Evolutionary conservation across 108 stramenopile genomes (phyloP), one percentile per base, ranked within the genome.

Genomic region (Skeletonema potamos): DNA sequence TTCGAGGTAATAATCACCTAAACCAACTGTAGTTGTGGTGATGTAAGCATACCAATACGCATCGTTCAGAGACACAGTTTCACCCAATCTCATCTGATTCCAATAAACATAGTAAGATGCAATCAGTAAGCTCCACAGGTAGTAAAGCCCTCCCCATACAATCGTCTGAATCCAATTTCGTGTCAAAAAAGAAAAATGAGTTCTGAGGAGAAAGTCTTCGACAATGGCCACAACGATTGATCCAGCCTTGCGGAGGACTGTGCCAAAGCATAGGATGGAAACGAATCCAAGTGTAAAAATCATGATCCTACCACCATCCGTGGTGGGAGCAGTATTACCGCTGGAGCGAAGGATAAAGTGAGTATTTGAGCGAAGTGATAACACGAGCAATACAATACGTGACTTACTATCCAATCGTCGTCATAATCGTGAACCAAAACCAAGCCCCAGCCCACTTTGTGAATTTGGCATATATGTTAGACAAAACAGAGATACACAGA

Each of bases 301-400:
- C 54, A 89, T 54, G 0, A 60, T 12, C 34, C 82, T 55, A 11
- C 85, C 85, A 39, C 48, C 68, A 0, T n/a, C 27, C 17, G 88
- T 83, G 0, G 58, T 66, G 0, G 84, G 84, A 41, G 79, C 74
- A 34, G 79, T 65, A 43, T 89, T 89, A 10, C 88, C 88, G 20
- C 39, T 41, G 39, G 15, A 41, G 39, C 15, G 15, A 41, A 15
- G 39, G n/a, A 41, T 41, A 44, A 3, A n/a, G 39, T 41, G 15
- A 41, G 39, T 85, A 86, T 10, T 82, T 84, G 11, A 87, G 65
- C 17, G 81, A 80, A 2, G 82, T 76, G 76, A 84, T 81, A 13
- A 84, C 82, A 88, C 68, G 68, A 82, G 60, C 82, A 85, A 81
- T 72, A 76, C 63, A 64, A 65, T 20, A 62, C 17, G 27, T 18